Evolutionary conservation across 1,139 yeast species (phyloP).

Genomic region (Hemisphaericaspora lyxosophila): DNA sequence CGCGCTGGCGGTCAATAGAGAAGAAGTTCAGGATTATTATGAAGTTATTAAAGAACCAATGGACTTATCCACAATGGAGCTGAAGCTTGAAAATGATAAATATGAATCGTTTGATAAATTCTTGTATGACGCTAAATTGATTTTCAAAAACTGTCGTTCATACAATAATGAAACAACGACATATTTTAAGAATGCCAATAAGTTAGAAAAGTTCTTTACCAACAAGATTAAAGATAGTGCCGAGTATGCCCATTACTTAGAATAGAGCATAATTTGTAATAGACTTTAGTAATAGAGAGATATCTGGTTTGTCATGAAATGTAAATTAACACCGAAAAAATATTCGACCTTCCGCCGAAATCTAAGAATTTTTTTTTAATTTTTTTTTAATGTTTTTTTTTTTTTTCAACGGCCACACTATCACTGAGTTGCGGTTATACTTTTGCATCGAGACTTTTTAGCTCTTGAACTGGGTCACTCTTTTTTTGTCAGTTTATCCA

Average conservation of each 20-base stretch:
- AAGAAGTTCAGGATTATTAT: constrained; percentile 95
- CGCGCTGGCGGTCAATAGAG: constrained; percentile 85
- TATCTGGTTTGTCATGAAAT: too few species aligned
- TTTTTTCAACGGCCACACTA: too few species aligned
- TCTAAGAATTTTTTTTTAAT: too few species aligned
- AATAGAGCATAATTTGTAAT: constrained; percentile 10
- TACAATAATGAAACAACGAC: constrained; percentile 90
- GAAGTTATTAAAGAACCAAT: constrained; percentile 98
- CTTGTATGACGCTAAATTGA: constrained; percentile 79
- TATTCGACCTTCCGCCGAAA: too few species aligned
- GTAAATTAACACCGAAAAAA: too few species aligned
- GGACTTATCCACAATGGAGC: constrained; percentile 96
- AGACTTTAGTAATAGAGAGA: too few species aligned
- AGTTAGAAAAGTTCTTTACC: constrained; percentile 84
- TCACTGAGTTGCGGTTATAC: too few species aligned
- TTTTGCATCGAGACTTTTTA: too few species aligned
- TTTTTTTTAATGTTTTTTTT: not conserved
- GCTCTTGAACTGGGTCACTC: not conserved
- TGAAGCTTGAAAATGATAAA: constrained; percentile 85
- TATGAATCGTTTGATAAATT: constrained; percentile 91
- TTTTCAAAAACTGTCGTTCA: constrained; percentile 86
- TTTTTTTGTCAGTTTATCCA: too few species aligned
- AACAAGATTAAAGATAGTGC: constrained; percentile 80
- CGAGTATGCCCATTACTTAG: constrained; percentile 55
- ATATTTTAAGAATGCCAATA: constrained; percentile 85